phyloP scores from a whole-genome alignment of 164 flowering plant genomes.

The Santalum album region DNA sequence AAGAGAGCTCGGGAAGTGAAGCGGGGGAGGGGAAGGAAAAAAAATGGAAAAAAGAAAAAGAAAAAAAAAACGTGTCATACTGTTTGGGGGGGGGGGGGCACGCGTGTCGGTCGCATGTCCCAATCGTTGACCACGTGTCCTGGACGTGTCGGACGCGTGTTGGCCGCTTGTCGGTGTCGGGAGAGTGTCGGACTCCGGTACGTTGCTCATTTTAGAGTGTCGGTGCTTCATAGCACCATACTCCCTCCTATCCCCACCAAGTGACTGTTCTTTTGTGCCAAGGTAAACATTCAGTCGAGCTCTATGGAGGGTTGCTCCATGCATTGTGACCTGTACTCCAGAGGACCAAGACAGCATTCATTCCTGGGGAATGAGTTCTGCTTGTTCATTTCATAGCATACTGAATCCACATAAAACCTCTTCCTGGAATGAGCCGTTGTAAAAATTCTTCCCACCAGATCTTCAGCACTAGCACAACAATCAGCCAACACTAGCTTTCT shows the following conservation, averaged over 20 bases:
- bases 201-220: no score
- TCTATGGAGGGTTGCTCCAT: constrained; percentile 94
- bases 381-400: constrained; percentile 82
- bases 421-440: constrained; percentile 99
- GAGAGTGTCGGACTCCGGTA: no score
- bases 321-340: constrained; percentile 94
- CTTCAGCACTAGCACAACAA: constrained; percentile 40
- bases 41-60: no score
- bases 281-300: constrained; percentile 97
- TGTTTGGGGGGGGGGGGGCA: no score
- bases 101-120: no score
- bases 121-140: no score
- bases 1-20: no score
- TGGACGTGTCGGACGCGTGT: no score
- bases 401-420: constrained; percentile 92
- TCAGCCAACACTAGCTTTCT: constrained; percentile 76
- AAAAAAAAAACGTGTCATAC: no score
- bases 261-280: constrained; percentile 90
- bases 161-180: no score
- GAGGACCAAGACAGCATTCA: constrained; percentile 96
- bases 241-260: constrained; percentile 96
- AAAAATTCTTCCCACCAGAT: constrained; percentile 77
- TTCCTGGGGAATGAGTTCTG: constrained; percentile 95
- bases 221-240: no score
- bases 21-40: no score